These are phyloP conservation scores for Pichia manshurica DNA, from an alignment of 805 yeast genomes.

Conservation along the genomic window DNA sequence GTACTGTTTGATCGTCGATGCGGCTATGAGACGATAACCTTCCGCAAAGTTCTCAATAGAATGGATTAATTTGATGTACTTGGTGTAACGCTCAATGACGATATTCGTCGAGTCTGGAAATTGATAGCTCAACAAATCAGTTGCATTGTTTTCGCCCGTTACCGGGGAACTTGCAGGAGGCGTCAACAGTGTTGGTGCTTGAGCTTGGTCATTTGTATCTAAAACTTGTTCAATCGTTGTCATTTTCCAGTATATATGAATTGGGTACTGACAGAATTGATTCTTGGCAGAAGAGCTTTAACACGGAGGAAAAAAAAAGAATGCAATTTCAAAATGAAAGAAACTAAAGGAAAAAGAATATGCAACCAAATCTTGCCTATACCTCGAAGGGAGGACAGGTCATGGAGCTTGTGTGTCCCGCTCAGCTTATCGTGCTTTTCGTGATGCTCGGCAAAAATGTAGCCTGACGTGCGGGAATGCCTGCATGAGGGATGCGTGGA, in stretches of 20 bases:
- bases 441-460: too few species aligned
- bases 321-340: too few species aligned
- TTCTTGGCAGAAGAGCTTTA: too few species aligned
- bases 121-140: constrained; percentile 11
- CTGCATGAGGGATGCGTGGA: too few species aligned
- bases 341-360: neutral
- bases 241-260: neutral
- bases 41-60: constrained; percentile 24
- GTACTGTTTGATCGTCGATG: constrained; percentile 19
- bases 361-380: too few species aligned
- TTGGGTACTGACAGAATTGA: neutral
- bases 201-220: neutral
- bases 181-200: neutral
- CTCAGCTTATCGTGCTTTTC: too few species aligned
- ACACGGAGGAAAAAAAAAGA: too few species aligned
- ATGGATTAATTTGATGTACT: constrained; percentile 23
- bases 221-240: neutral
- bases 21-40: constrained; percentile 23
- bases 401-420: too few species aligned
- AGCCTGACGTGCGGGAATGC: too few species aligned
- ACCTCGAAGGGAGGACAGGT: too few species aligned
- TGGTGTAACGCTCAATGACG: constrained; percentile 24
- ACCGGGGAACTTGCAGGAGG: neutral
- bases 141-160: neutral
- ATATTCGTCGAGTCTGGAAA: constrained; percentile 27